Evolutionary conservation across 805 yeast genomes (phyloP).

Genomic region (Ogataea polymorpha): DNA sequence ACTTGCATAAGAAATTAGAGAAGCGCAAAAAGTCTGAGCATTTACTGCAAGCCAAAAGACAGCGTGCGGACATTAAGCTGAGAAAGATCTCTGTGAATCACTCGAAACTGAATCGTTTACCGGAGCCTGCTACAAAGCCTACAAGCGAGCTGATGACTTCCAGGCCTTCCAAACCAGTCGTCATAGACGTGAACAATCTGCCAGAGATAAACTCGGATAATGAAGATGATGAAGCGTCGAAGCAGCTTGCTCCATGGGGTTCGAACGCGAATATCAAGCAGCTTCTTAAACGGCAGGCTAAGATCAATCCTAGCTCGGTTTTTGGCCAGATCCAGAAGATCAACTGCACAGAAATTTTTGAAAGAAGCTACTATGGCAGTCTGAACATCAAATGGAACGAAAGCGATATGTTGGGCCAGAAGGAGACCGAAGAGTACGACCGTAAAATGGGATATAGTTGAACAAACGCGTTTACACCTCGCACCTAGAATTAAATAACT

Average conservation of each 20-base stretch:
- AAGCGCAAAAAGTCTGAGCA: constrained; percentile 19
- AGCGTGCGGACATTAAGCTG: constrained; percentile 12
- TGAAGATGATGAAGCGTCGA: constrained; percentile 20
- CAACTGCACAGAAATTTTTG: constrained; percentile 25
- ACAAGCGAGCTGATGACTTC: not conserved
- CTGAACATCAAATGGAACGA: constrained; percentile 28
- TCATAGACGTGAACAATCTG: constrained; percentile 9
- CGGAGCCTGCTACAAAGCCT: constrained; percentile 1
- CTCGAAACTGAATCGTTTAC: constrained; percentile 16
- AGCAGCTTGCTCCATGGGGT: constrained; percentile 28
- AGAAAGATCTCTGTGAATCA: constrained; percentile 19
- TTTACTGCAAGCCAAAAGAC: constrained; percentile 12
- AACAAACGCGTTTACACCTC: constrained; percentile 12
- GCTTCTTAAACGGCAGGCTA: constrained; percentile 20
- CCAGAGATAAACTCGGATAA: constrained; percentile 27
- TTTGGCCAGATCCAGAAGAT: constrained; percentile 26
- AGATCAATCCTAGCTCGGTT: constrained; percentile 23
- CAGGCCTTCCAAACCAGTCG: not conserved
- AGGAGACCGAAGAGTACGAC: constrained; percentile 28
- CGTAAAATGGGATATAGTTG: constrained; percentile 28
- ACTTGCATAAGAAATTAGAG: constrained; percentile 19
- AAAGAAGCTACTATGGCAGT: constrained; percentile 19
- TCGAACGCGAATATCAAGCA: constrained; percentile 13
- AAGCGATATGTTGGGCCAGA: constrained; percentile 19
- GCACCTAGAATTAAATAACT: constrained; percentile 2